These are phyloP conservation scores for Rhizopogon vulgaris DNA, from an alignment of 768 basidiomycete genomes.

Conservation along the genomic window DNA sequence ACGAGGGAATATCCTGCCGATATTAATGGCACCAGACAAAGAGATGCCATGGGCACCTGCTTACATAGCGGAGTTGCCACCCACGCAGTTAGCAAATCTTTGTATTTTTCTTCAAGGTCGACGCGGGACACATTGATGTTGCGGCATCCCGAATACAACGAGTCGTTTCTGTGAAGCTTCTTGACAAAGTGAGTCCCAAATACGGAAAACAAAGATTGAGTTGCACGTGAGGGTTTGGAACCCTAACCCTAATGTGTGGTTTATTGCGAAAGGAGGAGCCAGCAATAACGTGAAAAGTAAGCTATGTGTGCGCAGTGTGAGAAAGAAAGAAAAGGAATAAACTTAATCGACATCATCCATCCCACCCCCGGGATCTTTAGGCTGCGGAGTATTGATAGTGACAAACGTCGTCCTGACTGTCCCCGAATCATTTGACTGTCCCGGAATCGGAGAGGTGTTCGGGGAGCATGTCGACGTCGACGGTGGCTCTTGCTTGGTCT, in stretches of 20 bases:
- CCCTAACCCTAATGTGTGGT: constrained; percentile 5
- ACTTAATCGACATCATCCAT: constrained; percentile 30
- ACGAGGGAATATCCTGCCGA: not conserved
- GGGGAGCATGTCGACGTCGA: not conserved
- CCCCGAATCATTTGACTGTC: not conserved
- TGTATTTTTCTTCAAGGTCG: constrained; percentile 8
- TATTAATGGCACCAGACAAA: constrained; percentile 3
- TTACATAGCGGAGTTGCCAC: not conserved
- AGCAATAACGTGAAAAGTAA: too few species aligned
- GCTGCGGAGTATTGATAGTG: not conserved
- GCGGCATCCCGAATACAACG: constrained; percentile 6
- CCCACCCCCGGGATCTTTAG: constrained; percentile 9
- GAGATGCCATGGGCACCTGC: constrained; percentile 6
- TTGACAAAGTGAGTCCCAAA: constrained; percentile 23
- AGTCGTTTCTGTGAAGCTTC: not conserved
- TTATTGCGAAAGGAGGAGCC: not conserved
- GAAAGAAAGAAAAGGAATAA: too few species aligned
- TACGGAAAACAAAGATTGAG: constrained; percentile 21
- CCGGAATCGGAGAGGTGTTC: not conserved
- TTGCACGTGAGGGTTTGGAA: constrained; percentile 5
- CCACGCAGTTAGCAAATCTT: constrained; percentile 1
- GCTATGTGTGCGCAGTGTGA: constrained; percentile 7
- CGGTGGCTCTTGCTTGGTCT: constrained; percentile 2
- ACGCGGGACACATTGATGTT: not conserved
- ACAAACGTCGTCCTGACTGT: constrained; percentile 11